Evolutionary conservation across 305 asterid genomes (phyloP).

Genomic region (Rubia balearica): DNA sequence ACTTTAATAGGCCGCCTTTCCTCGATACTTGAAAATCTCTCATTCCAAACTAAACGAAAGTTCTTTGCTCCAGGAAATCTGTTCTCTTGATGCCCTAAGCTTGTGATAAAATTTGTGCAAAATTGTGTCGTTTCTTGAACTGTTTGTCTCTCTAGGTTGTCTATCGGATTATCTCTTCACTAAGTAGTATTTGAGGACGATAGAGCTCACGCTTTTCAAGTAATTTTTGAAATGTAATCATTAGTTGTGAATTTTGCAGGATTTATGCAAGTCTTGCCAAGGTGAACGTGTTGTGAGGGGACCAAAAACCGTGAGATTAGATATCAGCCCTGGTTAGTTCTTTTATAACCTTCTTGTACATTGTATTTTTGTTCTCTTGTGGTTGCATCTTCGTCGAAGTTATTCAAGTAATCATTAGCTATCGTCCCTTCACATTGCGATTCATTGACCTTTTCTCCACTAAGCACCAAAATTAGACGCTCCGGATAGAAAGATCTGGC

Average conservation of each 20-base stretch:
- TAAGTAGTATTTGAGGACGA: neutral
- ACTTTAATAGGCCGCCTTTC: neutral
- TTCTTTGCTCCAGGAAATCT: neutral
- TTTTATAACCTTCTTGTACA: neutral
- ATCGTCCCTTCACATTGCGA: neutral
- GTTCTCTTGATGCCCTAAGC: neutral
- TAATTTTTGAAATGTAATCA: constrained; percentile 8
- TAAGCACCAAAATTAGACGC: neutral
- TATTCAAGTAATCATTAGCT: neutral
- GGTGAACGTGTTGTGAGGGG: constrained; percentile 75
- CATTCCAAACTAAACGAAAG: neutral
- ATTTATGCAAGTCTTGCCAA: constrained; percentile 83
- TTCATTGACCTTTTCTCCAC: neutral
- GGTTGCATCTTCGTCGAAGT: neutral
- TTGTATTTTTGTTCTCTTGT: neutral
- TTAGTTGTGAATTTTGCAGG: constrained; percentile 39
- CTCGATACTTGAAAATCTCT: neutral
- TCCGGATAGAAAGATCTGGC: neutral
- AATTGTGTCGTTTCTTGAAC: too few species aligned
- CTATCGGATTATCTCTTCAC: too few species aligned
- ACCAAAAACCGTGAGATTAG: constrained; percentile 67
- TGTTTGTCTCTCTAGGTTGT: too few species aligned
- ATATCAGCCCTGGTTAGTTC: constrained; percentile 69
- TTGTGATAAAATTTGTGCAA: neutral
- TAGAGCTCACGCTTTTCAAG: neutral